Evolutionary conservation across 2,329 filamentous ascomycete species (phyloP).

Genomic region (Fusarium camptoceras): DNA sequence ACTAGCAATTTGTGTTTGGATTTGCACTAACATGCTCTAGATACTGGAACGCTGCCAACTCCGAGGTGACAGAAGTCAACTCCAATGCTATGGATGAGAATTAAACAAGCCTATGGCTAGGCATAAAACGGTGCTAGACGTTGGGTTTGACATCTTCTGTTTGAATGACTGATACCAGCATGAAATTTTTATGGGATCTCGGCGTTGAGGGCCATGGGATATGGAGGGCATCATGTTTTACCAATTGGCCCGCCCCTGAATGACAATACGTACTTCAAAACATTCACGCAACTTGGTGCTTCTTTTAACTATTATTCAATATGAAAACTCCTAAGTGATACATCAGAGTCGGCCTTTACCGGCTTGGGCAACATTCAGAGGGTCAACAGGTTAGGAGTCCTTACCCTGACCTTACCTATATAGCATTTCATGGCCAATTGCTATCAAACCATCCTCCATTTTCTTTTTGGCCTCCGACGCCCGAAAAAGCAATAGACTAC

Average conservation of each 20-base stretch:
- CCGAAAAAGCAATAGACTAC: conserved; percentile 47
- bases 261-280: conserved; percentile 42
- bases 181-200: conserved; percentile 49
- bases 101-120: conserved; percentile 19
- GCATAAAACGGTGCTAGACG: conserved; percentile 43
- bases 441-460: conserved; percentile 17
- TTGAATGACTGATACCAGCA: conserved; percentile 53
- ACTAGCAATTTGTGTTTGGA: background rate
- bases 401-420: conserved; percentile 69
- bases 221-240: conserved; percentile 49
- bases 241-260: conserved; percentile 44
- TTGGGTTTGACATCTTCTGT: conserved; percentile 46
- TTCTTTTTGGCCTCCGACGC: conserved; percentile 29
- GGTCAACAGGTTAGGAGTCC: conserved; percentile 54
- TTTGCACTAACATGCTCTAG: conserved; percentile 49
- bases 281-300: conserved; percentile 26
- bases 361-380: conserved; percentile 33
- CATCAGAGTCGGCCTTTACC: conserved; percentile 38
- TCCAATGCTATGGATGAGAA: conserved; percentile 54
- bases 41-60: conserved; percentile 71
- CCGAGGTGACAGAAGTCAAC: conserved; percentile 68
- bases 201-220: conserved; percentile 53
- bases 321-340: conserved; percentile 45
- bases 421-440: conserved; percentile 37
- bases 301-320: conserved; percentile 30